Evolutionary conservation across 371 early-diverging fungal genomes (phyloP), one percentile per base, ranked within the genome.

Genomic region (Sporodiniella umbellata): DNA sequence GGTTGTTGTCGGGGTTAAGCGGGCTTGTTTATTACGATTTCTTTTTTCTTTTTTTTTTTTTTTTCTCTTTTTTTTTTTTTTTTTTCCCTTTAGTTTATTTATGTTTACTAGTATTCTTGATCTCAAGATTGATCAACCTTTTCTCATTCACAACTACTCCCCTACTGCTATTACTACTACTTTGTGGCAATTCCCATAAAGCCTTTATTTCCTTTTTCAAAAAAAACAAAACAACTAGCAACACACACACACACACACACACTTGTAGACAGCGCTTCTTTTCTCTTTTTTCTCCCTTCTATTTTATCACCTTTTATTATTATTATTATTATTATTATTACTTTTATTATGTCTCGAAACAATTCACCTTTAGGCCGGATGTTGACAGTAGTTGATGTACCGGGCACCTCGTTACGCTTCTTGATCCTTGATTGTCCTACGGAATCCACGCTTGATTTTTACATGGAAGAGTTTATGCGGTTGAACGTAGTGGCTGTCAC

Each of bases 381-480:
- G 64, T 48, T 63, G 24, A 57, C 64, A 37, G 58, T 58, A 18
- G 58, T 63, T 24, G 64, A 63, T 39, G 54, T 48, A 45, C 64
- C 64, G 7, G 43, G 43, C 23, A 62, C 70, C 7, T 51, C 66
- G 2, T 51, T 92, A 38, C 86, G 89, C 17, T 95, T 92, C 65
- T 74, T 96, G 30, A 89, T 96, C 49, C 83, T 93, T 55, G 95
- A 95, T 68, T 89, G 92, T 42, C 97, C 97, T 3, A 88, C 95
- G 12, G 89, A 92, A 62, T 74, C 85, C 52, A 94, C 87, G 7
- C 62, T 95, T 33, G 81, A 81, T 14, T 80, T 86, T 21, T 96
- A 96, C 56, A 61, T 89, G 33, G 79, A 83, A 72, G 90, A 93
- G 62, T 79, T 95, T 65, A 70, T 78, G 48, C 78, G 80, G 37